Evolutionary conservation across 129 eudicot species (phyloP), one percentile per base, ranked within the genome.

Genomic region (Silybum marianum): DNA sequence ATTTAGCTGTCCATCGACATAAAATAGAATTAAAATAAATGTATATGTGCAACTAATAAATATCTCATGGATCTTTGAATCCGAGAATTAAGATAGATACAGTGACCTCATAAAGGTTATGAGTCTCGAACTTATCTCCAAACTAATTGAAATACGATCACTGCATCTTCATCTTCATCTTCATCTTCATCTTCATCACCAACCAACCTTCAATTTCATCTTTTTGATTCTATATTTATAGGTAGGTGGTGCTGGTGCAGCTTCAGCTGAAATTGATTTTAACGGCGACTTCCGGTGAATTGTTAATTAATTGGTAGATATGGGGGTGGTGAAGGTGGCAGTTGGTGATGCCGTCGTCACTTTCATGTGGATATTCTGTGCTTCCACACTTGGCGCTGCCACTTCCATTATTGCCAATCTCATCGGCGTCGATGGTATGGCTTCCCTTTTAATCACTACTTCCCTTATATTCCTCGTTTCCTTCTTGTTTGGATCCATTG

Each of bases 341-440:
- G 46, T 86, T 1, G 93, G 81, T 0, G 97, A 91, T 75, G 83
- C 74, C 3, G 39, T 89, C 30, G 21, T 91, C 44, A 85, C 93
- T 6, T 89, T 89, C 85, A 78, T 88, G 86, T 91, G 97, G 97
- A 90, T 91, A 39, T 77, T 89, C 10, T 85, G 86, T 25, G 87
- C 90, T n/a, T 89, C 97, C n/a, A 82, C 91, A 13, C 77, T 91
- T 40, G 93, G 93, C 42, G 78, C 69, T 0, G 42, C 79, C 38
- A 87, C 93, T 25, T 74, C 90, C 73, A 16, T 87, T 2, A 81
- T 89, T 7, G 82, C 91, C 36, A 23, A 73, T 9, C 67, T 72
- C 14, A 48, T 91, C 63, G 94, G 89, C 9, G 78, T 83, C 25
- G 73, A 82, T 11, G 86, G 78, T 16, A 9, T 73, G 6, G 73